phyloP scores from a whole-genome alignment of 1,284 basidiomycete species.

The Ceratobasidium sp. region DNA sequence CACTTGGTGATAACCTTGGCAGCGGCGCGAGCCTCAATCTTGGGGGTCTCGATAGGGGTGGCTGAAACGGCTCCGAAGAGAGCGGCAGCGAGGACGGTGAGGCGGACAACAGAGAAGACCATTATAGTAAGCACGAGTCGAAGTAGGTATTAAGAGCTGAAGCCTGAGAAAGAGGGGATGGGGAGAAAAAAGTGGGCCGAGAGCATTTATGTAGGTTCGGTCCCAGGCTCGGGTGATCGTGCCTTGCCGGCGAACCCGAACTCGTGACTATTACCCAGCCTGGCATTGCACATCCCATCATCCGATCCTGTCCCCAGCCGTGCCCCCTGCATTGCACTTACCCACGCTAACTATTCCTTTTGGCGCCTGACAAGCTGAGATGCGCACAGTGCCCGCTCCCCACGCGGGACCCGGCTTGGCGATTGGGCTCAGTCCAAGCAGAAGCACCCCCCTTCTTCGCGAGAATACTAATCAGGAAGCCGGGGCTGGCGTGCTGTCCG shows the following conservation, averaged over 20 bases:
- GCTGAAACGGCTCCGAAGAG: constrained; percentile 36
- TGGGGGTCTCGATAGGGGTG: constrained; percentile 5
- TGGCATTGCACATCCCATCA: not conserved
- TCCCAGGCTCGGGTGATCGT: not conserved
- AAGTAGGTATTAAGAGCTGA: constrained; percentile 2
- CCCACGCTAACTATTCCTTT: not conserved
- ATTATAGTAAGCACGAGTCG: not conserved
- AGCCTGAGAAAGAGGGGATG: not conserved
- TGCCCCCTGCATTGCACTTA: not conserved
- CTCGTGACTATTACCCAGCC: not conserved
- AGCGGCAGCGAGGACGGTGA: constrained; percentile 31
- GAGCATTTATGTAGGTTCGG: constrained; percentile 3
- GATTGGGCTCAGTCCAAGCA: not conserved
- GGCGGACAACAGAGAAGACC: constrained; percentile 30
- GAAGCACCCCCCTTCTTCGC: not conserved
- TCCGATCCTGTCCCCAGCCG: not conserved
- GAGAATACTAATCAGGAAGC: not conserved
- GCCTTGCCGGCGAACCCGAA: not conserved
- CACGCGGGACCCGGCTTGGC: not conserved
- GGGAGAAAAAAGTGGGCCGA: not conserved
- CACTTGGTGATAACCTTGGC: constrained; percentile 25
- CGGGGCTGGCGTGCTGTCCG: not conserved
- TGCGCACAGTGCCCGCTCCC: not conserved
- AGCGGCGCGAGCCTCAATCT: constrained; percentile 1
- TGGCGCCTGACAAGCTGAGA: not conserved